A percentile compares a stretch with the other conserved stretches of the same genome.
These are phyloP conservation scores for Aspergillus indologenus DNA, from an alignment of 495 filamentous ascomycete genomes.

Conservation along the genomic window DNA sequence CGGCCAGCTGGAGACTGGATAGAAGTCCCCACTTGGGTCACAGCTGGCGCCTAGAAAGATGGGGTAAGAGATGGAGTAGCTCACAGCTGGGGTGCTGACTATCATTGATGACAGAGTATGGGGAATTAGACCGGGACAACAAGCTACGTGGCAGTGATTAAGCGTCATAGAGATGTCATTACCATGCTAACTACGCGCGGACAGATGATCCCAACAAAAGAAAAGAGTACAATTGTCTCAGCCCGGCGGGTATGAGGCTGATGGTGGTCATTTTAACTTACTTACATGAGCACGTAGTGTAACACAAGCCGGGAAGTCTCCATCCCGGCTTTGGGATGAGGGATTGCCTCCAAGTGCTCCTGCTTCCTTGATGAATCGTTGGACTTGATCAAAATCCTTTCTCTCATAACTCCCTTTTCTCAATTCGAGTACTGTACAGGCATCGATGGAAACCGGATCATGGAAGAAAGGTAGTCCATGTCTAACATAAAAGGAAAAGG, in stretches of 20 bases:
- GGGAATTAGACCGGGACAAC: too few relatives aligned
- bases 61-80: too few relatives aligned
- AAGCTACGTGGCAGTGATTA: too few relatives aligned
- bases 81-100: too few relatives aligned
- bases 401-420: slow-evolving; percentile 35
- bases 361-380: slow-evolving; percentile 14
- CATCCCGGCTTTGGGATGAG: slow-evolving; percentile 29
- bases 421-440: slow-evolving; percentile 50
- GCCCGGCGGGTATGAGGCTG: slow-evolving; percentile 32
- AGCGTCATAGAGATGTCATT: neutral
- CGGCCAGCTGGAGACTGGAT: too few relatives aligned
- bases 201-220: slow-evolving; percentile 28
- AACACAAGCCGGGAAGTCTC: slow-evolving; percentile 40
- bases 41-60: too few relatives aligned
- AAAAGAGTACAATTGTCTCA: slow-evolving; percentile 43
- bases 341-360: slow-evolving; percentile 17
- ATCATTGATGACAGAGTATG: too few relatives aligned
- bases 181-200: slow-evolving; percentile 10
- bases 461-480: slow-evolving; percentile 30
- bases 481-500: slow-evolving; percentile 38
- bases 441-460: slow-evolving; percentile 40
- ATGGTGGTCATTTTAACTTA: slow-evolving; percentile 42
- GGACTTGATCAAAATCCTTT: slow-evolving; percentile 24
- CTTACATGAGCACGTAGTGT: slow-evolving; percentile 50
- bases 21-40: too few relatives aligned